Evolutionary conservation across 768 basidiomycete genomes (phyloP), one percentile per base, ranked within the genome.

Genomic region (Kwoniella dendrophila): DNA sequence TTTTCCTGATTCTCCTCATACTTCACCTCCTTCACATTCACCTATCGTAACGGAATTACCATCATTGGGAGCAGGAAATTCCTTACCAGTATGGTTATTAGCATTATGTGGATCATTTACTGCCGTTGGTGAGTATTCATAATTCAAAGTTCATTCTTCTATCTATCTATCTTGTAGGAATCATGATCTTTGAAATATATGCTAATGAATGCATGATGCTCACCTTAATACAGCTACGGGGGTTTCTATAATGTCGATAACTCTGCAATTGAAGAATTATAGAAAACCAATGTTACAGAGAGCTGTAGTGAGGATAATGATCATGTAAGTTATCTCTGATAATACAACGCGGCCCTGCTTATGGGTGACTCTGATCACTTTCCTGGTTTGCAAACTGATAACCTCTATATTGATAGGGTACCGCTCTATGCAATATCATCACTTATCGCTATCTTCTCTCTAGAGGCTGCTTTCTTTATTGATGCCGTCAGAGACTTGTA

Each of bases 401-500:
- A 10, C 12, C 11, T 56, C 20, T 10, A n/a, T 38, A 4, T 18
- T 22, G 8, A 36, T 49, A 64, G 81, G 81, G 81, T 83, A 4
- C 95, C 95, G 0, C 81, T 98, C 29, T 98, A 99, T 77, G 92
- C 87, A 0, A 82, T 98, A 29, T 84, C 96, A 0, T 93, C 92
- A 3, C 82, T 97, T 68, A 92, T 97, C 64, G 92, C 95, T 0
- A 82, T 99, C 40, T 91, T 93, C 81, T 96, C 93, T 0, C 82
- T 97, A 56, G 89, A 95, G 74, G 92, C 90, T 1, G 96, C 96
- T 0, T 97, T 97, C 81, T 88, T 96, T 64, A 94, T 99, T 63
- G 96, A 99, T 76, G 92, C 86, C 16, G 83, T 98, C 63, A 85
- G 96, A 43, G 96, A 98, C 78, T 85, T 99, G 16, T 99, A 99